phyloP scores from a whole-genome alignment of 257 asterid species.

The Pogostemon cablin region DNA sequence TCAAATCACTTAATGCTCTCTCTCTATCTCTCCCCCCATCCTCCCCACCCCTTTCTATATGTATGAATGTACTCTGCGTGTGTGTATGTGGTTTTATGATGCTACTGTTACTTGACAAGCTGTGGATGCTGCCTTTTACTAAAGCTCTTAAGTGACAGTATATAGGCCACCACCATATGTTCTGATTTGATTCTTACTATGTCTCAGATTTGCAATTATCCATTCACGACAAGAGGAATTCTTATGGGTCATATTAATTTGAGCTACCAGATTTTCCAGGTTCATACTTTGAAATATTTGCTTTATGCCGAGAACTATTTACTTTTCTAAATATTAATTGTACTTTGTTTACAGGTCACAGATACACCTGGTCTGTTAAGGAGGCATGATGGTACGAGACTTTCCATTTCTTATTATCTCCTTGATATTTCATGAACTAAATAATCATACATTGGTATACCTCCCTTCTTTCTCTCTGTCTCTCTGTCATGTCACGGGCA shows the following conservation, averaged over 20 bases:
- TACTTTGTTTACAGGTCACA: constrained; percentile 66
- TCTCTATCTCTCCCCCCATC: constrained; percentile 5
- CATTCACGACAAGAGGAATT: constrained; percentile 97
- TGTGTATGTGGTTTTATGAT: background rate
- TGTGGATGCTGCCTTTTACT: constrained; percentile 13
- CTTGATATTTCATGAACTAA: constrained; percentile 20
- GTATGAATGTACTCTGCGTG: background rate
- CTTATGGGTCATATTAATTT: constrained; percentile 90
- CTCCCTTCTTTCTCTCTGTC: background rate
- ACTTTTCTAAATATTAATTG: constrained; percentile 24
- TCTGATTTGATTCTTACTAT: constrained; percentile 25
- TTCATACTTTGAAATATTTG: constrained; percentile 28
- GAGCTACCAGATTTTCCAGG: constrained; percentile 81
- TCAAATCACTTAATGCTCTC: constrained; percentile 24
- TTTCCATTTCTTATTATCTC: constrained; percentile 26
- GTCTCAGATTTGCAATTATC: constrained; percentile 88
- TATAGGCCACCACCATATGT: constrained; percentile 8
- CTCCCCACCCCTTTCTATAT: background rate
- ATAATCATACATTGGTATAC: constrained; percentile 15
- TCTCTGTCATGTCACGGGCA: constrained; percentile 1
- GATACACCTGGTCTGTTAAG: constrained; percentile 94
- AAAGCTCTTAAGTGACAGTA: constrained; percentile 11
- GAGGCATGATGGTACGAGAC: constrained; percentile 73
- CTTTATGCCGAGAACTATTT: constrained; percentile 20
- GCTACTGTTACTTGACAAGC: constrained; percentile 22